Evolutionary conservation across 305 asterid species (phyloP).

Genomic region (Fraxinus sp.): DNA sequence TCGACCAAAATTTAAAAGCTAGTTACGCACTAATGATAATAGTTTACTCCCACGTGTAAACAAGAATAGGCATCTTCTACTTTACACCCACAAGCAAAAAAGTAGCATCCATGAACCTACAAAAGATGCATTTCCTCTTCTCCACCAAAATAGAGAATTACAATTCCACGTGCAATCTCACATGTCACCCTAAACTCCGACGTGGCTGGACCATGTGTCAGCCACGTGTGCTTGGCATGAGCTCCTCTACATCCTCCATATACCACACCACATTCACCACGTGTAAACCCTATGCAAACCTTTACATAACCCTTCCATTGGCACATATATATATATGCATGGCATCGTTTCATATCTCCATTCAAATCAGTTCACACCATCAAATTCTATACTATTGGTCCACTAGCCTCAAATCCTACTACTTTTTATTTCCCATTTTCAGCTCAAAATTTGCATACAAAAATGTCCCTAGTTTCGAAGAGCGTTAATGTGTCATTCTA

Average conservation of each 20-base stretch:
- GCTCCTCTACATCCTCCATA: background rate
- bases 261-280: background rate
- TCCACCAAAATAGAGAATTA: background rate
- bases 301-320: background rate
- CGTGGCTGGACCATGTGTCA: background rate
- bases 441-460: background rate
- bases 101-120: background rate
- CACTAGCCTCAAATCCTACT: background rate
- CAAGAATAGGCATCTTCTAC: background rate
- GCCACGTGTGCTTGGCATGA: background rate
- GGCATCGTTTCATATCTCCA: background rate
- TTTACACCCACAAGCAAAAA: background rate
- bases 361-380: background rate
- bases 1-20: background rate
- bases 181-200: background rate
- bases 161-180: background rate
- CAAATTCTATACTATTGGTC: background rate
- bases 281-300: background rate
- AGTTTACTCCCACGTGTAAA: background rate
- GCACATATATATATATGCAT: background rate
- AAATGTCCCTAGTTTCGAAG: background rate
- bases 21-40: background rate
- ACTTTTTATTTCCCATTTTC: background rate
- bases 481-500: background rate
- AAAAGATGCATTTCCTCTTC: background rate